phyloP scores from a whole-genome alignment of 805 yeast genomes.

The Ogataea degrootiae region DNA sequence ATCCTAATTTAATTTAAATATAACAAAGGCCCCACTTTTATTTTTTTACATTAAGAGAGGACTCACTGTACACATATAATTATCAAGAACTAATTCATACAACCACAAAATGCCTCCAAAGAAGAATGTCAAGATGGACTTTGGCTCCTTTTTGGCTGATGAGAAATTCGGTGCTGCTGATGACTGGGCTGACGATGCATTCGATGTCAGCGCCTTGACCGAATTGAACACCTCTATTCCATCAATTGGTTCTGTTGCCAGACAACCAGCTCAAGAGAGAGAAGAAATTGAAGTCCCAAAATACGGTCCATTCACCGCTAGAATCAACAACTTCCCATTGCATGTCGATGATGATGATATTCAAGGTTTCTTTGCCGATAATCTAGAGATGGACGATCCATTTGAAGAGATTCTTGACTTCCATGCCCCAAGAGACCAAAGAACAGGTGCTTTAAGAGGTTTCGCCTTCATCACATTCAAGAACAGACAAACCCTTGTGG shows the following conservation, averaged over 20 bases:
- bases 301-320: slow-evolving; percentile 87
- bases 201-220: slow-evolving; percentile 44
- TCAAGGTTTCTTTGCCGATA: slow-evolving; percentile 55
- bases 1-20: no score
- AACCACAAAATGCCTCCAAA: slow-evolving; percentile 47
- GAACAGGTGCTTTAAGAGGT: slow-evolving; percentile 58
- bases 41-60: no score
- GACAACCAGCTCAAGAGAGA: slow-evolving; percentile 38
- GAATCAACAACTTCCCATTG: slow-evolving; percentile 80
- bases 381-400: slow-evolving; percentile 43
- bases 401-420: slow-evolving; percentile 52
- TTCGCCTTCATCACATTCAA: slow-evolving; percentile 51
- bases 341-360: slow-evolving; percentile 66
- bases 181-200: slow-evolving; percentile 77
- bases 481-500: slow-evolving; percentile 43
- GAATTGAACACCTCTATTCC: slow-evolving; percentile 9
- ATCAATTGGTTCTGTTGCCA: slow-evolving; percentile 25
- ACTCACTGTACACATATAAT: background rate
- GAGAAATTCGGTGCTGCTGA: slow-evolving; percentile 61
- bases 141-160: slow-evolving; percentile 79
- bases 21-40: no score
- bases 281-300: slow-evolving; percentile 84
- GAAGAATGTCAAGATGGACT: slow-evolving; percentile 66
- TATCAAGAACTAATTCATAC: slow-evolving; percentile 9
- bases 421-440: slow-evolving; percentile 67